Percentiles rank a stretch among this genome's conserved stretches.
phyloP scores from a whole-genome alignment of 306 rosid genomes.

The Vicia faba region DNA sequence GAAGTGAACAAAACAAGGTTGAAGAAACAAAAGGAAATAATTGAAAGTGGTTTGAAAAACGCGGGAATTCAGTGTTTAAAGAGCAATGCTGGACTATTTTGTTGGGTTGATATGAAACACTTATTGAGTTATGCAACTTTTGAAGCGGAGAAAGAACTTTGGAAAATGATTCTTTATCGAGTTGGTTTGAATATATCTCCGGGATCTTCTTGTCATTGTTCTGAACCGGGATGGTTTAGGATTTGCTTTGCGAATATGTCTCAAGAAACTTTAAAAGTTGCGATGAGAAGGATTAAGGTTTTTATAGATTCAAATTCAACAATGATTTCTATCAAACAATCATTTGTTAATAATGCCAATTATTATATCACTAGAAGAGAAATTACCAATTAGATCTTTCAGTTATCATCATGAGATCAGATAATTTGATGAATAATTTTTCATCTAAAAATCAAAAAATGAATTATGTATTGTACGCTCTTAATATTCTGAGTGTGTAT shows the following conservation, averaged over 20 bases:
- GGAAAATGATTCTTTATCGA: slow-evolving; percentile 59
- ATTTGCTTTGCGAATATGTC: slow-evolving; percentile 86
- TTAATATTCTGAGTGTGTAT: too few species aligned
- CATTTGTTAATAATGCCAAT: not conserved
- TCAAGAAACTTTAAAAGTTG: slow-evolving; percentile 58
- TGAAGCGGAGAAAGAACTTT: slow-evolving; percentile 77
- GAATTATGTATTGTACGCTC: not conserved
- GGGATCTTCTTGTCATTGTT: slow-evolving; percentile 81
- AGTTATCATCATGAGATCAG: not conserved
- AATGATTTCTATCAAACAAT: not conserved
- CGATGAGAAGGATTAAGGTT: slow-evolving; percentile 60
- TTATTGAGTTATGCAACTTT: slow-evolving; percentile 48
- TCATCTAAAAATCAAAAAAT: not conserved
- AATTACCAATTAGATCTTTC: not conserved
- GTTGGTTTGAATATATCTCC: slow-evolving; percentile 78
- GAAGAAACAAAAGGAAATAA: slow-evolving; percentile 47
- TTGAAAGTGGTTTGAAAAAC: slow-evolving; percentile 50
- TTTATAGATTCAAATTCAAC: slow-evolving; percentile 37
- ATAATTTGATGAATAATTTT: too few species aligned
- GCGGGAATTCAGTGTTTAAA: slow-evolving; percentile 62
- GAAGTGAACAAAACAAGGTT: slow-evolving; percentile 48
- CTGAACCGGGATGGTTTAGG: slow-evolving; percentile 93
- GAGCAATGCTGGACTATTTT: slow-evolving; percentile 79
- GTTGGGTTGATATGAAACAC: slow-evolving; percentile 89
- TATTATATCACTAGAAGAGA: not conserved